Conservation (phyloP, 306 rosid species). For the Rubus parviflorus region DNA sequence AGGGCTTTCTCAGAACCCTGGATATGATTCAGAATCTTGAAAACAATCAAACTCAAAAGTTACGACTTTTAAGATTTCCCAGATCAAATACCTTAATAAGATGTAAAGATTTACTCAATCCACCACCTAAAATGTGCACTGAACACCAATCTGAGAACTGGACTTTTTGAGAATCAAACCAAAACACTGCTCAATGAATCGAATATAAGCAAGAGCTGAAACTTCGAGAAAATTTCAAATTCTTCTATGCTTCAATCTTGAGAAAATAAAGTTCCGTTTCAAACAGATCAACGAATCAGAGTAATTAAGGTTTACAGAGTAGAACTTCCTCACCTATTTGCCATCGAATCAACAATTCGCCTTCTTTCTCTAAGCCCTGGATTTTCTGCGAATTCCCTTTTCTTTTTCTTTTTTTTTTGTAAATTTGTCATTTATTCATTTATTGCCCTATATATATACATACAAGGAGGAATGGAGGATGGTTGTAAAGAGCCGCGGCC, state of each 20-base stretch:
- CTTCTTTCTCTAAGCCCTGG: slow-evolving; percentile 21
- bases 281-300: slow-evolving; percentile 15
- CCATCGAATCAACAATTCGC: slow-evolving; percentile 35
- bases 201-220: slow-evolving; percentile 21
- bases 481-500: no score
- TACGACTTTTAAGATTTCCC: slow-evolving; percentile 9
- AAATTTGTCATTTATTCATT: no score
- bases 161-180: background rate
- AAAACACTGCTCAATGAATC: background rate
- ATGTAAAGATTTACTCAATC: slow-evolving; percentile 1
- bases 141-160: background rate
- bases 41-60: slow-evolving; percentile 13
- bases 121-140: slow-evolving; percentile 4
- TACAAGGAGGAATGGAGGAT: no score
- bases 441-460: no score
- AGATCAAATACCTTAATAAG: slow-evolving; percentile 20
- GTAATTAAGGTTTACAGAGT: slow-evolving; percentile 12
- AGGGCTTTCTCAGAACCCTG: slow-evolving; percentile 21
- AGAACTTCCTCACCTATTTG: slow-evolving; percentile 37
- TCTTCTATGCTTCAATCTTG: background rate
- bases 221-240: slow-evolving; percentile 6
- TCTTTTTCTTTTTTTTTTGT: background rate
- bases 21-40: background rate
- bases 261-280: background rate
- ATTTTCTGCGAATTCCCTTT: slow-evolving; percentile 13